Evolutionary conservation across 352 stramenopile genomes (phyloP).

Genomic region (Phytophthora fragariae): DNA sequence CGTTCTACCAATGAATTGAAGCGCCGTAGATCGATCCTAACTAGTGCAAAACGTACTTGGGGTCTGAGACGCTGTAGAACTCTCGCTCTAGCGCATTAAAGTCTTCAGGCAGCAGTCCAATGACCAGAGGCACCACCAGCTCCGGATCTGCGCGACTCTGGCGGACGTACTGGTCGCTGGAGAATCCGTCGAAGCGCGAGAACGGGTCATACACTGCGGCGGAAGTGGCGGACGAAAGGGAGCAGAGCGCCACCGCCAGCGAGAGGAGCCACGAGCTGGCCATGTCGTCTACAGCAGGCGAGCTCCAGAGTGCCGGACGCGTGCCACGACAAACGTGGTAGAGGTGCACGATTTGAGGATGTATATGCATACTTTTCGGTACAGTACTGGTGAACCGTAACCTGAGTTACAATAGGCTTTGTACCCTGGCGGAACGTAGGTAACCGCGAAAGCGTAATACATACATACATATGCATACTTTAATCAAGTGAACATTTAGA

Average conservation of each 20-base stretch:
- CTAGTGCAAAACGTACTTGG: conserved; percentile 49
- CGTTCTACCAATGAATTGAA: neutral
- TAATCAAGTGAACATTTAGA: conserved; percentile 10
- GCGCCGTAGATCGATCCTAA: neutral
- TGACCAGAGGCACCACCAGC: conserved; percentile 55
- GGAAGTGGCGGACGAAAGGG: neutral
- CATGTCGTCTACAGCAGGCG: conserved; percentile 21
- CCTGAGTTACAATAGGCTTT: too few relatives aligned
- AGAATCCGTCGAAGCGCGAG: conserved; percentile 38
- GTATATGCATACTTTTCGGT: conserved; percentile 12
- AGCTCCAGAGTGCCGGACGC: conserved; percentile 5
- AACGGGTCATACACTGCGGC: conserved; percentile 4
- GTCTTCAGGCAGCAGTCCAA: conserved; percentile 59
- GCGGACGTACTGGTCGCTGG: conserved; percentile 44
- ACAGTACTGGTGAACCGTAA: too few relatives aligned
- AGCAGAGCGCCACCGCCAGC: conserved; percentile 17
- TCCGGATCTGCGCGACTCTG: conserved; percentile 45
- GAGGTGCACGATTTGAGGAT: conserved; percentile 14
- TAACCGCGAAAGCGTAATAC: too few relatives aligned
- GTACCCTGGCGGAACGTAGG: too few relatives aligned
- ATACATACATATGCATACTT: conserved; percentile 10
- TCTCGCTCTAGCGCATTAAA: conserved; percentile 58
- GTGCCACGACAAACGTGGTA: neutral
- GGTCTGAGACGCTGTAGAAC: conserved; percentile 66
- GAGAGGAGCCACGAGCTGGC: conserved; percentile 27